Evolutionary conservation across 306 rosid species (phyloP).

Genomic region (Dryas octopetala): DNA sequence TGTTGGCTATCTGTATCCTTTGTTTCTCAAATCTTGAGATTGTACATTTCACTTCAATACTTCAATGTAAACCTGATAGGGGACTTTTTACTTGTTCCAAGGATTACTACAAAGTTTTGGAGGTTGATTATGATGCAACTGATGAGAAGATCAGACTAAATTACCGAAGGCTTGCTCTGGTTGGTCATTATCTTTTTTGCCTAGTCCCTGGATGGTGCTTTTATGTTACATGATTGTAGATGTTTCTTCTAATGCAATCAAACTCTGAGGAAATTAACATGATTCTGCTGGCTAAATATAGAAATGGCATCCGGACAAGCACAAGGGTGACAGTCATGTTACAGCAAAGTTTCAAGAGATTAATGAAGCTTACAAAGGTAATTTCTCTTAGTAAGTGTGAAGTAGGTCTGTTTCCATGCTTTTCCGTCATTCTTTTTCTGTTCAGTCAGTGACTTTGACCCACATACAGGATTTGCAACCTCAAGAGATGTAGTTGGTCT

Average conservation of each 20-base stretch:
- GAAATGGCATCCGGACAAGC: conserved; percentile 91
- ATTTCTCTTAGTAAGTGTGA: background rate
- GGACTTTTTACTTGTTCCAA: conserved; percentile 26
- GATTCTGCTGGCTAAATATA: conserved; percentile 29
- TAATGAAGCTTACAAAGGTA: conserved; percentile 73
- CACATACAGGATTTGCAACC: conserved; percentile 6
- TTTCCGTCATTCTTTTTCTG: conserved; percentile 5
- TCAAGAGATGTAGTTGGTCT: conserved; percentile 1
- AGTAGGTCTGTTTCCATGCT: conserved; percentile 11
- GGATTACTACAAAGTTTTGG: conserved; percentile 74
- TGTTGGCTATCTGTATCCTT: too few species aligned
- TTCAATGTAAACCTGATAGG: conserved; percentile 11
- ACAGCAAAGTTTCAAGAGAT: conserved; percentile 78
- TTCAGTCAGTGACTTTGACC: background rate
- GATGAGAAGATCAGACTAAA: conserved; percentile 65
- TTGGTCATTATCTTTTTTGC: conserved; percentile 31
- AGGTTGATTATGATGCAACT: conserved; percentile 74
- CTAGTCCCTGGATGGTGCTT: conserved; percentile 17
- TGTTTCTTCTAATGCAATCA: background rate
- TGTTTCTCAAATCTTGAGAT: too few species aligned
- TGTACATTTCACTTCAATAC: conserved; percentile 8
- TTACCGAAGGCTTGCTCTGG: conserved; percentile 74
- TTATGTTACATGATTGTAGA: background rate
- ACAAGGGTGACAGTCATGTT: conserved; percentile 48
- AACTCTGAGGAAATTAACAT: conserved; percentile 22